Percentiles rank a stretch among this genome's conserved stretches.
Evolutionary conservation across 495 filamentous ascomycete species (phyloP).

Genomic region (Parathielavia hyrcaniae): DNA sequence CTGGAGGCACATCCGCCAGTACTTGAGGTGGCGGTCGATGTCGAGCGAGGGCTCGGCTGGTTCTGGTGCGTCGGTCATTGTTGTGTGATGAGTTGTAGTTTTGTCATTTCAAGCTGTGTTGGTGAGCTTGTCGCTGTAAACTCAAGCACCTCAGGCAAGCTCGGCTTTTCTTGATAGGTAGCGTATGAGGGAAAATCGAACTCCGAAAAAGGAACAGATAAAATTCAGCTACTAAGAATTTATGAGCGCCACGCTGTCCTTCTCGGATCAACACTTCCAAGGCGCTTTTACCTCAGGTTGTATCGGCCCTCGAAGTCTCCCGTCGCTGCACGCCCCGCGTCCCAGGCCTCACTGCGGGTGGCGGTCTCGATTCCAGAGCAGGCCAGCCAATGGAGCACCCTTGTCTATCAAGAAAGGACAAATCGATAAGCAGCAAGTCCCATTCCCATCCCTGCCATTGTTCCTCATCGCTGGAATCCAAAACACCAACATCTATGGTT

Average conservation of each 20-base stretch:
- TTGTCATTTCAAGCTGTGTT: too few relatives aligned
- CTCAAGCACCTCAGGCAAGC: too few relatives aligned
- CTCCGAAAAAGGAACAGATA: too few relatives aligned
- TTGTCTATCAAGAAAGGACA: conserved; percentile 12
- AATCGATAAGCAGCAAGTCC: conserved; percentile 18
- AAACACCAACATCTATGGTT: neutral
- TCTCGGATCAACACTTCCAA: too few relatives aligned
- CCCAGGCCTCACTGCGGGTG: conserved; percentile 2
- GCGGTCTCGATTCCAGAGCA: neutral
- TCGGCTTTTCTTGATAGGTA: too few relatives aligned
- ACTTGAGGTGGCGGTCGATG: conserved; percentile 71
- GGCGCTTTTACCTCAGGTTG: too few relatives aligned
- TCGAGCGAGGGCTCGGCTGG: conserved; percentile 48
- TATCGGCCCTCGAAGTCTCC: too few relatives aligned
- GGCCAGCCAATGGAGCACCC: conserved; percentile 5
- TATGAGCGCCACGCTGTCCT: too few relatives aligned
- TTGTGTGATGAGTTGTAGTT: too few relatives aligned
- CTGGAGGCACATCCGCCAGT: conserved; percentile 86
- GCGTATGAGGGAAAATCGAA: too few relatives aligned
- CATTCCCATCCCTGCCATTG: neutral
- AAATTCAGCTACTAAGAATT: too few relatives aligned
- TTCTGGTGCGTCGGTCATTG: conserved; percentile 29
- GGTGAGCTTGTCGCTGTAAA: neutral
- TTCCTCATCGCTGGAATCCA: neutral
- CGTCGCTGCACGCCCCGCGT: too few relatives aligned